These are phyloP conservation scores for Fonsecaea erecta DNA, from an alignment of 2,329 filamentous ascomycete species.

Conservation along the genomic window DNA sequence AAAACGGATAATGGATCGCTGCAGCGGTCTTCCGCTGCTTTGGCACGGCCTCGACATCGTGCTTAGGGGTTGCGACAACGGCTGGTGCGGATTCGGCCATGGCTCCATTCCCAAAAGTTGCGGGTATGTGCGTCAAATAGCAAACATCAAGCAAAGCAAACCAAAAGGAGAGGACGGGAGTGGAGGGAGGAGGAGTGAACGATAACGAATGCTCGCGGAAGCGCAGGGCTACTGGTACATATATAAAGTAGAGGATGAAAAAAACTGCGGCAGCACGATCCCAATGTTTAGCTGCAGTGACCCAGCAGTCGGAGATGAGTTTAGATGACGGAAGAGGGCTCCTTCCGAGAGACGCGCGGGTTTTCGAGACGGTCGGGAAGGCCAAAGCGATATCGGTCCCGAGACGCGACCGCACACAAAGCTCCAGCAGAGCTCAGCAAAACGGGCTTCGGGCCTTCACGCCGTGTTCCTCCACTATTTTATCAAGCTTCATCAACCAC, in stretches of 20 bases:
- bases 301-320: not conserved
- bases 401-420: constrained; percentile 5
- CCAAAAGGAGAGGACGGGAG: constrained; percentile 9
- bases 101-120: constrained; percentile 28
- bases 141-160: constrained; percentile 6
- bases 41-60: constrained; percentile 35
- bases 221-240: constrained; percentile 3
- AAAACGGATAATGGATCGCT: constrained; percentile 72
- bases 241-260: not conserved
- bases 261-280: not conserved
- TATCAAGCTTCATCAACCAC: not conserved
- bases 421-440: not conserved
- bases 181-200: not conserved
- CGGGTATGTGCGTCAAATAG: not conserved
- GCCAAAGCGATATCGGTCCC: constrained; percentile 2
- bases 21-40: constrained; percentile 32
- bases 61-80: constrained; percentile 16
- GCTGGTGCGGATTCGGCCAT: constrained; percentile 29
- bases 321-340: constrained; percentile 13
- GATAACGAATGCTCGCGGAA: not conserved
- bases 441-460: not conserved
- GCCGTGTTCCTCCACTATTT: not conserved
- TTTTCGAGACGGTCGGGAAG: not conserved
- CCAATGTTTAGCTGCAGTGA: not conserved
- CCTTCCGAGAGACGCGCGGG: constrained; percentile 19